A percentile compares a stretch with the other conserved stretches of the same genome.
Conservation (phyloP, 2,329 filamentous ascomycete genomes). For the Dryadomyces quercus-mongolicae region DNA sequence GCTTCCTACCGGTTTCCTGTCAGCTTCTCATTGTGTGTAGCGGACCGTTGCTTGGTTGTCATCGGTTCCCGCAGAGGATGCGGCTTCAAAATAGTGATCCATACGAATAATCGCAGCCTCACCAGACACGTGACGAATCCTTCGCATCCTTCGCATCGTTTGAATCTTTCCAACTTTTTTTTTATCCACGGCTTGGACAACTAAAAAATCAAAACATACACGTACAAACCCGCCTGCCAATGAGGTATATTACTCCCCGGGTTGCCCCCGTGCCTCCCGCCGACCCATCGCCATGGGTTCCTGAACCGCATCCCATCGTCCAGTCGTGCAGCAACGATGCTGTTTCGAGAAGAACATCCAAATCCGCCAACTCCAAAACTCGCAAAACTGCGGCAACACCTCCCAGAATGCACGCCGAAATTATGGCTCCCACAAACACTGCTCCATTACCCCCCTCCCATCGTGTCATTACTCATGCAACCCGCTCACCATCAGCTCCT, state of each 20-base stretch:
- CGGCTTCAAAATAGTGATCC: too few species aligned
- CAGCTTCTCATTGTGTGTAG: too few species aligned
- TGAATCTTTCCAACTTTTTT: too few species aligned
- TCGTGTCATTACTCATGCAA: conserved; percentile 10
- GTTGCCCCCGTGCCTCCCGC: not conserved
- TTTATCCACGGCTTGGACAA: not conserved
- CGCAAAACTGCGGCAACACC: not conserved
- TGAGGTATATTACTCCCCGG: conserved; percentile 1
- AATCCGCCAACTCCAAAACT: conserved; percentile 9
- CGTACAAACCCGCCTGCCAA: not conserved
- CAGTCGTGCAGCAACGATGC: conserved; percentile 11
- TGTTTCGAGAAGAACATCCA: conserved; percentile 4
- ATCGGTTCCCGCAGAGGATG: too few species aligned
- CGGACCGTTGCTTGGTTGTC: too few species aligned
- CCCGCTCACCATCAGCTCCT: conserved; percentile 18
- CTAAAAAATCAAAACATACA: not conserved
- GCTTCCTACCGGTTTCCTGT: too few species aligned
- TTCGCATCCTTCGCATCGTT: too few species aligned
- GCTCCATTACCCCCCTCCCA: not conserved
- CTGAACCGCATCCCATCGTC: conserved; percentile 12
- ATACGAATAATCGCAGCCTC: too few species aligned
- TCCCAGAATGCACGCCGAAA: too few species aligned
- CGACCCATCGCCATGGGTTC: conserved; percentile 1
- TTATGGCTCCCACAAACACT: not conserved
- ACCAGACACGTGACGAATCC: too few species aligned